phyloP scores from a whole-genome alignment of 1,284 basidiomycete genomes.

The Ganoderma meredithae region DNA sequence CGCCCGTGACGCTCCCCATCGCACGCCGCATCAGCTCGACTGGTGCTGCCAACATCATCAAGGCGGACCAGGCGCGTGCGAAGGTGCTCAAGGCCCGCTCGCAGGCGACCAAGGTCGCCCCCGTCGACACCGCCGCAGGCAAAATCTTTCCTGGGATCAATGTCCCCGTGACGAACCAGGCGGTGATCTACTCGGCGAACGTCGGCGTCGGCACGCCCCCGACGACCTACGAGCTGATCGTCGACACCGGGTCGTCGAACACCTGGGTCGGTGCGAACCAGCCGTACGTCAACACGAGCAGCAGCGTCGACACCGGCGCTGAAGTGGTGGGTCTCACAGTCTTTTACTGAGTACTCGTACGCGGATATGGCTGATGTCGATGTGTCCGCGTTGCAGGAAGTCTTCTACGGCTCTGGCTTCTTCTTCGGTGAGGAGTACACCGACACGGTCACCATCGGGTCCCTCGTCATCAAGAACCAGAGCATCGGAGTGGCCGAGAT shows the following conservation, averaged over 20 bases:
- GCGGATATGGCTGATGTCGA: neutral
- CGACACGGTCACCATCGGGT: slow-evolving; percentile 48
- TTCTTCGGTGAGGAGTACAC: slow-evolving; percentile 43
- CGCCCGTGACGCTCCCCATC: slow-evolving; percentile 36
- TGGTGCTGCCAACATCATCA: slow-evolving; percentile 27
- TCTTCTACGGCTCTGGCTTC: slow-evolving; percentile 3
- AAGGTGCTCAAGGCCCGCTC: slow-evolving; percentile 33
- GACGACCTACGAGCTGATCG: slow-evolving; percentile 36
- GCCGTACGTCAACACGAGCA: slow-evolving; percentile 47
- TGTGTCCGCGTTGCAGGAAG: neutral
- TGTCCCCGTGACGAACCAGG: slow-evolving; percentile 36
- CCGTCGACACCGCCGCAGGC: slow-evolving; percentile 9
- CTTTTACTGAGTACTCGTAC: too few relatives aligned
- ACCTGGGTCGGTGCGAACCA: slow-evolving; percentile 60
- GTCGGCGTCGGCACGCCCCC: slow-evolving; percentile 39
- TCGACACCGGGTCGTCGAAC: slow-evolving; percentile 45
- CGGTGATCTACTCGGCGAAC: slow-evolving; percentile 36
- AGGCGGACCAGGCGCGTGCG: slow-evolving; percentile 38
- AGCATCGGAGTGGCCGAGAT: slow-evolving; percentile 64
- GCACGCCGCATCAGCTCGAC: slow-evolving; percentile 37
- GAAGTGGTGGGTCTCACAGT: neutral
- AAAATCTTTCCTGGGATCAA: slow-evolving; percentile 35
- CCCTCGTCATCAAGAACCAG: slow-evolving; percentile 47
- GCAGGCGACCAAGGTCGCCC: slow-evolving; percentile 7
- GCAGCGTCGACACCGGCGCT: slow-evolving; percentile 48